Percentiles rank a stretch among this genome's conserved stretches.
These are phyloP conservation scores for Pythium angustatum DNA, from an alignment of 352 stramenopile genomes.

Conservation along the genomic window DNA sequence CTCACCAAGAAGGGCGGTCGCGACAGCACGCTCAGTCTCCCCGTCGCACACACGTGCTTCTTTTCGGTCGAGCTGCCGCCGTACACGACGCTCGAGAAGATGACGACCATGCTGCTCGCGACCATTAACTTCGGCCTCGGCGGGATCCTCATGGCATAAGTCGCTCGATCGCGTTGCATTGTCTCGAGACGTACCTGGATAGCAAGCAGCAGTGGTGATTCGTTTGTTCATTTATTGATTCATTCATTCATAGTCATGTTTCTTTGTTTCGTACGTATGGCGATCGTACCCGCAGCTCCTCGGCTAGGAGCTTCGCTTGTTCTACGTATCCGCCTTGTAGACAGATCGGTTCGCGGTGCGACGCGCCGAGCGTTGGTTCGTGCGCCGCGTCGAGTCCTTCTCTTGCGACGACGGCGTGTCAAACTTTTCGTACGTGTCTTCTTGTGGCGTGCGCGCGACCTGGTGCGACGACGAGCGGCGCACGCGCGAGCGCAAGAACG, in stretches of 20 bases:
- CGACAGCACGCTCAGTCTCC: slow-evolving; percentile 80
- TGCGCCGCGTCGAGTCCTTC: slow-evolving; percentile 25
- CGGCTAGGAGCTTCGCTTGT: background rate
- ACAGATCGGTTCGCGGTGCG: slow-evolving; percentile 27
- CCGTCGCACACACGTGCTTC: slow-evolving; percentile 95
- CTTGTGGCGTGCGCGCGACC: slow-evolving; percentile 43
- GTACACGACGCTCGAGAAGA: slow-evolving; percentile 91
- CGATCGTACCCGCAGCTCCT: too few species aligned
- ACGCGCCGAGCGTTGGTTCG: slow-evolving; percentile 25
- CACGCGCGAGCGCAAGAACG: slow-evolving; percentile 71
- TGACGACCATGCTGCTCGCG: slow-evolving; percentile 90
- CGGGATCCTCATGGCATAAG: slow-evolving; percentile 87
- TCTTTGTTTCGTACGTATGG: background rate
- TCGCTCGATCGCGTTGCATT: too few species aligned
- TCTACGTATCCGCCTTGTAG: slow-evolving; percentile 21
- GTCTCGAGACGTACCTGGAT: too few species aligned
- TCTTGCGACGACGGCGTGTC: slow-evolving; percentile 54
- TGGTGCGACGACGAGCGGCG: slow-evolving; percentile 66
- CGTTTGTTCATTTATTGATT: slow-evolving; percentile 9
- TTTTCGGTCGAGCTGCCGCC: slow-evolving; percentile 94
- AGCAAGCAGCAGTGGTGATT: background rate
- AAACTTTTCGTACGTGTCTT: slow-evolving; percentile 80
- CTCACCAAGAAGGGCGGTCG: slow-evolving; percentile 89
- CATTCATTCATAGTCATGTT: slow-evolving; percentile 12
- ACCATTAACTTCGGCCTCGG: slow-evolving; percentile 94